A percentile compares a stretch with the other conserved stretches of the same genome.
Conservation (phyloP, 148 eudicot species). For the Pouteria glomerata region DNA sequence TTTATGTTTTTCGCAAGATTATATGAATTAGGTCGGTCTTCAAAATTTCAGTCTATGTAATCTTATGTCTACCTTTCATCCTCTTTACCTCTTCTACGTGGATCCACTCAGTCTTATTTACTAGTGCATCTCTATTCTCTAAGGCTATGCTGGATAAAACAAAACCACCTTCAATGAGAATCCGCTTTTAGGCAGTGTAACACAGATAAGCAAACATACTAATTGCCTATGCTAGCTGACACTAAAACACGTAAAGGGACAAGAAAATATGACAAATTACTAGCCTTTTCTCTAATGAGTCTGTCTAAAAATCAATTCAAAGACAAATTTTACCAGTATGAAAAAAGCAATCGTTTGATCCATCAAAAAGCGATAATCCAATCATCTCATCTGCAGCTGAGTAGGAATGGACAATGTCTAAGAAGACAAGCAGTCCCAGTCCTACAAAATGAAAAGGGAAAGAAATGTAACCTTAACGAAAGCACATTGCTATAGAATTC, state of each 20-base stretch:
- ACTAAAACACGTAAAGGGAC: conserved; percentile 1
- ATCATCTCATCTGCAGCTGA: conserved; percentile 98
- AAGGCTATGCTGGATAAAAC: no score
- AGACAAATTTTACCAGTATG: conserved; percentile 60
- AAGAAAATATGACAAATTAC: background rate
- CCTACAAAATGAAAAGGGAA: conserved; percentile 38
- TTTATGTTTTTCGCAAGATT: no score
- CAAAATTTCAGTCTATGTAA: no score
- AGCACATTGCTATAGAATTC: background rate
- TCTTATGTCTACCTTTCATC: no score
- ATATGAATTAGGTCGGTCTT: no score
- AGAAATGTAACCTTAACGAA: background rate
- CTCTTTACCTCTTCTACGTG: no score
- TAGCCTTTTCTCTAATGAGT: background rate
- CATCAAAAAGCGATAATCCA: conserved; percentile 89
- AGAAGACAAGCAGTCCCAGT: conserved; percentile 79
- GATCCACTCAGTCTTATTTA: no score
- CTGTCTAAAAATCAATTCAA: background rate
- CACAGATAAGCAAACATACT: no score
- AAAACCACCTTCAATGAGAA: no score
- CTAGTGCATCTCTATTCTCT: no score
- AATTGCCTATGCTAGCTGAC: background rate
- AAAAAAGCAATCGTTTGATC: conserved; percentile 95
- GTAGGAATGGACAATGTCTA: conserved; percentile 92
- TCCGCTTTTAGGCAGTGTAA: no score